Percentiles rank a stretch among this genome's conserved stretches.
Conservation (phyloP, 1,284 basidiomycete species). For the Pascua guehoae region DNA sequence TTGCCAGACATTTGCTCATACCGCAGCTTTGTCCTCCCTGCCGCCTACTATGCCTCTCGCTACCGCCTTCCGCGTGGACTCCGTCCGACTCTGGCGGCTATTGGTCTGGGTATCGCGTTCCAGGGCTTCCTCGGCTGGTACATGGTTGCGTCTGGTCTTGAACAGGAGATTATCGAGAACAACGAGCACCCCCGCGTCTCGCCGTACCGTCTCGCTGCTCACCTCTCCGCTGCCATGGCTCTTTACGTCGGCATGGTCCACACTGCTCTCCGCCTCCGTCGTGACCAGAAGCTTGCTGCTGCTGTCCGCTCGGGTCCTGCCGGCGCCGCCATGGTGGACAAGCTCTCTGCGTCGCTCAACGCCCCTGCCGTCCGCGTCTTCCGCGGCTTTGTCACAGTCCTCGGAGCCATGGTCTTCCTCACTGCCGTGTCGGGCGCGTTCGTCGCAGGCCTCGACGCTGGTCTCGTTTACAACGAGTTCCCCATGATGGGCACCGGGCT, state of each 20-base stretch:
- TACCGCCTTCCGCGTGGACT: constrained; percentile 64
- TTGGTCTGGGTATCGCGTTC: constrained; percentile 77
- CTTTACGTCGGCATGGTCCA: constrained; percentile 90
- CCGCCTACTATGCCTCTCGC: constrained; percentile 70
- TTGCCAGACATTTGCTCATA: constrained; percentile 1
- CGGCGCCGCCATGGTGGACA: constrained; percentile 34
- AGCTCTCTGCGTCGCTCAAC: constrained; percentile 52
- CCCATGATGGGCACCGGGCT: constrained; percentile 90
- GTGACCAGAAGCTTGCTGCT: constrained; percentile 58
- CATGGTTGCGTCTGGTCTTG: constrained; percentile 97
- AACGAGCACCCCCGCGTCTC: constrained; percentile 88
- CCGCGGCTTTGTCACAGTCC: constrained; percentile 58
- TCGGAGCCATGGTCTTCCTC: constrained; percentile 75
- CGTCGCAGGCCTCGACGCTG: constrained; percentile 95
- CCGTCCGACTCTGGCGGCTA: constrained; percentile 62
- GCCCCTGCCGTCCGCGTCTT: constrained; percentile 61
- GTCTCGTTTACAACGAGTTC: constrained; percentile 95
- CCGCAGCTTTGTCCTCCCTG: constrained; percentile 69
- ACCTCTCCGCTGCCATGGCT: constrained; percentile 83
- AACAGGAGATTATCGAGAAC: constrained; percentile 71
- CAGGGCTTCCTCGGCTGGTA: constrained; percentile 95
- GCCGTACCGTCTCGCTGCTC: constrained; percentile 93
- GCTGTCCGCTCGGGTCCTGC: constrained; percentile 59
- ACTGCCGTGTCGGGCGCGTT: constrained; percentile 89
- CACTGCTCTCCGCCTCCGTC: constrained; percentile 71